Evolutionary conservation across 306 rosid species (phyloP).

Genomic region (Lablab purpureus): DNA sequence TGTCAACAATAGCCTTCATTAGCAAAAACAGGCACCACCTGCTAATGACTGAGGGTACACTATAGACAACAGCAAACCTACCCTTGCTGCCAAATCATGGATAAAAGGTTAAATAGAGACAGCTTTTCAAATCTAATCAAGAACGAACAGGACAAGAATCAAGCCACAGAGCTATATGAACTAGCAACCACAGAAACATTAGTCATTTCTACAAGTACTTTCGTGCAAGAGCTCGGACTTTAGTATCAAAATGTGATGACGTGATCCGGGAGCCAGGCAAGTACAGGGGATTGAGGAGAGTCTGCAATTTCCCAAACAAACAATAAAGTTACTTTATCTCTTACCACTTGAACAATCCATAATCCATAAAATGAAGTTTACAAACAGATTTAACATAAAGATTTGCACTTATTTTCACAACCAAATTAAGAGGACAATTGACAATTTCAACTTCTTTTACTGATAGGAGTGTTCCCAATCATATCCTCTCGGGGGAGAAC

Average conservation of each 20-base stretch:
- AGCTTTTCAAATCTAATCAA: slow-evolving; percentile 15
- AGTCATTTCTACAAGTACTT: slow-evolving; percentile 68
- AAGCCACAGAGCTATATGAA: slow-evolving; percentile 3
- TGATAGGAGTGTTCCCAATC: not conserved
- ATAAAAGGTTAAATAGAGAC: not conserved
- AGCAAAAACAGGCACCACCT: slow-evolving; percentile 32
- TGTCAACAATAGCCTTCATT: slow-evolving; percentile 30
- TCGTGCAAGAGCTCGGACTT: slow-evolving; percentile 93
- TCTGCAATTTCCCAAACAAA: slow-evolving; percentile 65
- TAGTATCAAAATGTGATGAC: slow-evolving; percentile 93
- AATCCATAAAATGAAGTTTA: slow-evolving; percentile 29
- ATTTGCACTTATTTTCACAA: slow-evolving; percentile 33
- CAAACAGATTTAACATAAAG: slow-evolving; percentile 11
- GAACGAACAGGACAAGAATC: slow-evolving; percentile 25
- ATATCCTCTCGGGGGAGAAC: not conserved
- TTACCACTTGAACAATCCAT: slow-evolving; percentile 11
- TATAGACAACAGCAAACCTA: slow-evolving; percentile 33
- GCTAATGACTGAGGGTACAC: slow-evolving; percentile 3
- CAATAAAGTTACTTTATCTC: not conserved
- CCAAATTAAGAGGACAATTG: slow-evolving; percentile 18
- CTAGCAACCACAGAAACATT: slow-evolving; percentile 26
- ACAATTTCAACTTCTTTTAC: slow-evolving; percentile 31
- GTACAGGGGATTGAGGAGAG: slow-evolving; percentile 87
- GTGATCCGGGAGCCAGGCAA: slow-evolving; percentile 94
- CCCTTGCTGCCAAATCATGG: slow-evolving; percentile 31